phyloP scores from a whole-genome alignment of 352 stramenopile genomes.

The Vaucheria bursata region DNA sequence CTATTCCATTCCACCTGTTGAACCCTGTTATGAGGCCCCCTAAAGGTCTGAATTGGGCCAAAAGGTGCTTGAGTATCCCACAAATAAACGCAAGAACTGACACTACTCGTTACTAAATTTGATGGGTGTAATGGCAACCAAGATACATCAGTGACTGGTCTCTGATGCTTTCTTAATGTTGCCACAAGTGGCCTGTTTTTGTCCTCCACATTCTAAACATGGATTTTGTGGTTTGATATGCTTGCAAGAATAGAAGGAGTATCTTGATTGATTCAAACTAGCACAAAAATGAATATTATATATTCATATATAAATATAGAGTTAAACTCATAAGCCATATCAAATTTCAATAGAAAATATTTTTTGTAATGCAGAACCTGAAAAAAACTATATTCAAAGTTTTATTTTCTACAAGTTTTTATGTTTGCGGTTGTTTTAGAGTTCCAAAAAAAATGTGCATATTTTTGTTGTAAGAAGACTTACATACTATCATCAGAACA shows the following conservation, averaged over 20 bases:
- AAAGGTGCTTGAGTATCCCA: slow-evolving; percentile 6
- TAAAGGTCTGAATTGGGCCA: slow-evolving; percentile 10
- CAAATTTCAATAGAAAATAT: too few relatives aligned
- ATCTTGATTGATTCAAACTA: not conserved
- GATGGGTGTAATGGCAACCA: slow-evolving; percentile 11
- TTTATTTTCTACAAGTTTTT: too few relatives aligned
- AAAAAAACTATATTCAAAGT: too few relatives aligned
- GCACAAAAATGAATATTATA: too few relatives aligned
- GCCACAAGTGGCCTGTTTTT: not conserved
- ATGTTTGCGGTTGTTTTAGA: too few relatives aligned
- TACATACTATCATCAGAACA: too few relatives aligned
- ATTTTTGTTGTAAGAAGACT: too few relatives aligned
- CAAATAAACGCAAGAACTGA: slow-evolving; percentile 9
- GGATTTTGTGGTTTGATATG: slow-evolving; percentile 6
- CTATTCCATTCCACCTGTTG: slow-evolving; percentile 13
- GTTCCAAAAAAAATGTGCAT: too few relatives aligned
- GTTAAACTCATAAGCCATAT: too few relatives aligned
- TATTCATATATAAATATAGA: too few relatives aligned
- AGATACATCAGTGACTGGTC: slow-evolving; percentile 8
- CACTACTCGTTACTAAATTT: slow-evolving; percentile 2
- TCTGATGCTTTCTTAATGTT: not conserved
- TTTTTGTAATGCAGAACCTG: too few relatives aligned
- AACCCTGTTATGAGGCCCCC: not conserved
- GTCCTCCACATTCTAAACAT: slow-evolving; percentile 18
- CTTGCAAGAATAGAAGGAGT: slow-evolving; percentile 2